Evolutionary conservation across 2,329 filamentous ascomycete species (phyloP).

Genomic region (Penicillium sp.): DNA sequence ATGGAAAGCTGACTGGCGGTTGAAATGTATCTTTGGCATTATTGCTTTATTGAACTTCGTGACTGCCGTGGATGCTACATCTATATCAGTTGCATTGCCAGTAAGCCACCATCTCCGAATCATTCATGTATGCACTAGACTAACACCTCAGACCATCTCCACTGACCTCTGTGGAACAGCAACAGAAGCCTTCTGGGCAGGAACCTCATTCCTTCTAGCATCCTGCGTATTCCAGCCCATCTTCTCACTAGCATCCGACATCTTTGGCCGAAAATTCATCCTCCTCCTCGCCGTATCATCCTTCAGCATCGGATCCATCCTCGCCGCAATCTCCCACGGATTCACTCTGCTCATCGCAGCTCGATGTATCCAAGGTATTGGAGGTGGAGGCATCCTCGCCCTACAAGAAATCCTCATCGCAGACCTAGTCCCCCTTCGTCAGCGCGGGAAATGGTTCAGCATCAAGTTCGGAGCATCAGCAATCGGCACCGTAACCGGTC

Average conservation of each 20-base stretch:
- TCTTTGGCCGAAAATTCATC: constrained; percentile 12
- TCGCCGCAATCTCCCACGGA: constrained; percentile 4
- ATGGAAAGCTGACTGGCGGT: constrained; percentile 4
- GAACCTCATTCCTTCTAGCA: constrained; percentile 13
- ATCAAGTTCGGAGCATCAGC: constrained; percentile 21
- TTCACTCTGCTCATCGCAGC: constrained; percentile 53
- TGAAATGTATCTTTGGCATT: constrained; percentile 13
- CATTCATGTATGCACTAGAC: background rate
- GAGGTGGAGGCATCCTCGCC: constrained; percentile 45
- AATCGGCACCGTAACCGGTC: constrained; percentile 49
- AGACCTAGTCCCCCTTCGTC: constrained; percentile 46
- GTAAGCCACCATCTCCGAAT: background rate
- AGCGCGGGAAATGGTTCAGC: constrained; percentile 30
- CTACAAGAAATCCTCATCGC: constrained; percentile 48
- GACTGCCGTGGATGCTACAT: constrained; percentile 12
- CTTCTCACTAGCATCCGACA: constrained; percentile 11
- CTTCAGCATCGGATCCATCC: constrained; percentile 12
- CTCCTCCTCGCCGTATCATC: constrained; percentile 2
- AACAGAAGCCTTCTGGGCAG: constrained; percentile 16
- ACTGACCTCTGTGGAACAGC: constrained; percentile 8
- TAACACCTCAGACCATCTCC: constrained; percentile 9
- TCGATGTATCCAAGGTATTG: constrained; percentile 57
- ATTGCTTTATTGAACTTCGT: constrained; percentile 11
- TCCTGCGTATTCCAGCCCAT: constrained; percentile 13
- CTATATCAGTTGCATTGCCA: constrained; percentile 12